These are phyloP conservation scores for Polytolypa hystricis DNA, from an alignment of 2,329 filamentous ascomycete genomes.

Conservation along the genomic window DNA sequence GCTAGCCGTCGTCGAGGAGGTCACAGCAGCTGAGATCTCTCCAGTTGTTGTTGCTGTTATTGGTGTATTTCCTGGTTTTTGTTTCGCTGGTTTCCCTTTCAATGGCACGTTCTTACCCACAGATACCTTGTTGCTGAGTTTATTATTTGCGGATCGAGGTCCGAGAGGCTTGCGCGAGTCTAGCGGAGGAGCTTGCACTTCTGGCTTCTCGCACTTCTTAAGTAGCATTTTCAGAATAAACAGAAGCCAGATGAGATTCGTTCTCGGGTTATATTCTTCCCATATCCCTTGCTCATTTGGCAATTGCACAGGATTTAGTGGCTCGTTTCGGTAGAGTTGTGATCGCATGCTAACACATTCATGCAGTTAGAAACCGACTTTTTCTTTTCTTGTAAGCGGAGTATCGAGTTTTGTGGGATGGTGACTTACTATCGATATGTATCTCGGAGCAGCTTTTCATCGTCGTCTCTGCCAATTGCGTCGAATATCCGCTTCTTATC, in stretches of 20 bases:
- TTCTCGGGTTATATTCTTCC: constrained; percentile 46
- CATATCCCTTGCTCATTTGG: constrained; percentile 34
- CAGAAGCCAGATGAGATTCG: constrained; percentile 54
- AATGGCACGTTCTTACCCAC: constrained; percentile 2
- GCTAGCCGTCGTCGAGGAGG: no score
- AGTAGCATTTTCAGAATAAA: constrained; percentile 49
- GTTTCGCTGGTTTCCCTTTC: constrained; percentile 5
- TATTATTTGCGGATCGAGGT: constrained; percentile 23
- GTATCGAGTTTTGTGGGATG: neutral
- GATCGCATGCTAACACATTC: constrained; percentile 25
- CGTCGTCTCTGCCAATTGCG: constrained; percentile 30
- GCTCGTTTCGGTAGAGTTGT: constrained; percentile 34
- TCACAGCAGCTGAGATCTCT: no score
- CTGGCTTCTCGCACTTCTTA: constrained; percentile 23
- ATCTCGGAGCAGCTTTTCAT: constrained; percentile 29
- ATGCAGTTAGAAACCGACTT: neutral
- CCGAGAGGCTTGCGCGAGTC: constrained; percentile 22
- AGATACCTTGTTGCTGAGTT: constrained; percentile 2
- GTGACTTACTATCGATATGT: constrained; percentile 33
- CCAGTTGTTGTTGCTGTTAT: neutral
- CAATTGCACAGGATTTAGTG: constrained; percentile 28
- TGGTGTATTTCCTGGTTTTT: neutral
- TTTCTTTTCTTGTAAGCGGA: neutral
- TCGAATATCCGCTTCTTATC: constrained; percentile 35
- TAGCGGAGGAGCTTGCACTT: constrained; percentile 8